Evolutionary conservation across 768 basidiomycete genomes (phyloP).

Genomic region (Suillus plorans): DNA sequence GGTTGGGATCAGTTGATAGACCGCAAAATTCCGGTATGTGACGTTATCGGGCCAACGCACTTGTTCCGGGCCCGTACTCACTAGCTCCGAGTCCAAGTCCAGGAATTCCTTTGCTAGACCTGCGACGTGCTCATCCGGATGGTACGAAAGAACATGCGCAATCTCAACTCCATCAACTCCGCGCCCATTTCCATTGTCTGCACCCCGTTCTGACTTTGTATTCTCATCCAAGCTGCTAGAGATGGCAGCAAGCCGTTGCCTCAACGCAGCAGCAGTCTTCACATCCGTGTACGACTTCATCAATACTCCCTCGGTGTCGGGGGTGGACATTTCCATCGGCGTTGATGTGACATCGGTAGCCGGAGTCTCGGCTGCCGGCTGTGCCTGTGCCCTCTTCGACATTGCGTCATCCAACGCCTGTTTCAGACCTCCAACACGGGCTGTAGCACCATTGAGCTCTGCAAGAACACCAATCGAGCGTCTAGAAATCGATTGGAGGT

Average conservation of each 20-base stretch:
- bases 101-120: conserved; percentile 72
- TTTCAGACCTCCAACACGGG: conserved; percentile 61
- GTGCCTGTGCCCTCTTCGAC: conserved; percentile 21
- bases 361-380: conserved; percentile 25
- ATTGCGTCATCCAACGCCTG: conserved; percentile 55
- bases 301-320: conserved; percentile 45
- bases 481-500: conserved; percentile 56
- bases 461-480: conserved; percentile 45
- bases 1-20: conserved; percentile 87
- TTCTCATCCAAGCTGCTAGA: conserved; percentile 6
- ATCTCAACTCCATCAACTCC: conserved; percentile 1
- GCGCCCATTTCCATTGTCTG: conserved; percentile 5
- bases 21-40: conserved; percentile 74
- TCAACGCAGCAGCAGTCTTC: conserved; percentile 49
- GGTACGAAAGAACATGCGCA: conserved; percentile 54
- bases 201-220: not conserved
- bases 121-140: conserved; percentile 65
- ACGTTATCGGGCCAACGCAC: conserved; percentile 87
- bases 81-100: conserved; percentile 75
- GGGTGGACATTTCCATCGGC: conserved; percentile 39
- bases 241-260: conserved; percentile 53
- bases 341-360: conserved; percentile 14
- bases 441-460: conserved; percentile 47
- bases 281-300: conserved; percentile 52
- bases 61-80: conserved; percentile 61